Conservation (phyloP, 1,139 yeast species). For the Blastobotrys petasosporus region DNA sequence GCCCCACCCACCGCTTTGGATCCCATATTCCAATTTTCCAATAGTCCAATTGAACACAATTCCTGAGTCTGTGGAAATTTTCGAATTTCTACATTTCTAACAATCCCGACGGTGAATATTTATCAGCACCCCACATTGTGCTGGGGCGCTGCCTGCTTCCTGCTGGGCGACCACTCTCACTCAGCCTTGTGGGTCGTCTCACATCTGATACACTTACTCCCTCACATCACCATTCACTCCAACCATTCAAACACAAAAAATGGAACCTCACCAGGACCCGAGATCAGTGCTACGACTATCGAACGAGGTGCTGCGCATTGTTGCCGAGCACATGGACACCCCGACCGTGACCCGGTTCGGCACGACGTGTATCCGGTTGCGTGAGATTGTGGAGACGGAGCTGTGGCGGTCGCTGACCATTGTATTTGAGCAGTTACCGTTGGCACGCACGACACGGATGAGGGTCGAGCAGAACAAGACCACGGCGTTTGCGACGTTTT, state of each 20-base stretch:
- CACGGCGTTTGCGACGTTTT: slow-evolving; percentile 4
- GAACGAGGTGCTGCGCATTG: slow-evolving; percentile 6
- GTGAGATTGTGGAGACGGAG: slow-evolving; percentile 7
- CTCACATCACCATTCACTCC: too few relatives aligned
- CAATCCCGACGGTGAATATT: too few relatives aligned
- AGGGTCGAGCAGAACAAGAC: slow-evolving; percentile 5
- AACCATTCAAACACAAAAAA: neutral
- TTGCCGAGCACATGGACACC: slow-evolving; percentile 9
- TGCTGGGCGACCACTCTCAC: too few relatives aligned
- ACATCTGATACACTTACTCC: too few relatives aligned
- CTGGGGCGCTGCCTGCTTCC: too few relatives aligned
- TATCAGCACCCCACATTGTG: too few relatives aligned
- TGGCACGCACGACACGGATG: slow-evolving; percentile 5
- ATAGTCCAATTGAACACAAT: too few relatives aligned
- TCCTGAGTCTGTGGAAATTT: too few relatives aligned
- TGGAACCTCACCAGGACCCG: neutral
- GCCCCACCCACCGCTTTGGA: too few relatives aligned
- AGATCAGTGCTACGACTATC: slow-evolving; percentile 2
- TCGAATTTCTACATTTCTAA: too few relatives aligned
- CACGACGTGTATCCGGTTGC: slow-evolving; percentile 1
- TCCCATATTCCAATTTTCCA: too few relatives aligned
- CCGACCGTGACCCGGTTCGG: slow-evolving; percentile 4
- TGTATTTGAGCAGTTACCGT: slow-evolving; percentile 9
- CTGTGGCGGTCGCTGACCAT: slow-evolving; percentile 9
- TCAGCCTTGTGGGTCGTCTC: too few relatives aligned